Conservation (phyloP, 2,329 filamentous ascomycete species). For the Ophiostoma himal-ulmi region DNA sequence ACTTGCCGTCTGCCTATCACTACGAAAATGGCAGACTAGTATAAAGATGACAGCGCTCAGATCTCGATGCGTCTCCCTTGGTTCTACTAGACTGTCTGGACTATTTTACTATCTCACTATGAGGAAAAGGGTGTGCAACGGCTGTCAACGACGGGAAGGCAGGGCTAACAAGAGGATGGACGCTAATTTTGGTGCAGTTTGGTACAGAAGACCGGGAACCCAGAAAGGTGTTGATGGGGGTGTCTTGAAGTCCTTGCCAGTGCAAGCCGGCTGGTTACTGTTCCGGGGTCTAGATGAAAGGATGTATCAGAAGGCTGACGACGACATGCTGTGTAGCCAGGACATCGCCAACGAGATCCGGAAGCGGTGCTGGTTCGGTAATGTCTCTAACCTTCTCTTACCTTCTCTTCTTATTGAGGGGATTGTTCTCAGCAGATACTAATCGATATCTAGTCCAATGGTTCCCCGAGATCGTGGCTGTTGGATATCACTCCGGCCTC, state of each 20-base stretch:
- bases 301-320: not conserved
- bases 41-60: not conserved
- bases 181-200: not conserved
- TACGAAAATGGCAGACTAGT: not conserved
- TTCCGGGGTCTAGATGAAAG: not conserved
- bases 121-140: not conserved
- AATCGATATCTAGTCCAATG: not conserved
- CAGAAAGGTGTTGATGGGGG: not conserved
- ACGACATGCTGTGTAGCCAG: conserved; percentile 3
- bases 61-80: conserved; percentile 2
- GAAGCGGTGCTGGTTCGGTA: not conserved
- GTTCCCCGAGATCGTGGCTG: not conserved
- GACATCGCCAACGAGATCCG: conserved; percentile 4
- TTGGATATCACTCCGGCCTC: not conserved
- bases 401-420: not conserved
- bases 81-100: not conserved
- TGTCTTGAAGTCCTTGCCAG: not conserved
- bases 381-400: not conserved
- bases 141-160: not conserved
- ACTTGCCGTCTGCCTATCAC: not conserved
- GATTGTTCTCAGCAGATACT: not conserved
- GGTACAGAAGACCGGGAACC: not conserved
- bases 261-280: not conserved
- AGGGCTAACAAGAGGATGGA: not conserved
- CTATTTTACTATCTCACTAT: not conserved